Evolutionary conservation across 352 stramenopile species (phyloP).

Genomic region (Peronospora farinosa): DNA sequence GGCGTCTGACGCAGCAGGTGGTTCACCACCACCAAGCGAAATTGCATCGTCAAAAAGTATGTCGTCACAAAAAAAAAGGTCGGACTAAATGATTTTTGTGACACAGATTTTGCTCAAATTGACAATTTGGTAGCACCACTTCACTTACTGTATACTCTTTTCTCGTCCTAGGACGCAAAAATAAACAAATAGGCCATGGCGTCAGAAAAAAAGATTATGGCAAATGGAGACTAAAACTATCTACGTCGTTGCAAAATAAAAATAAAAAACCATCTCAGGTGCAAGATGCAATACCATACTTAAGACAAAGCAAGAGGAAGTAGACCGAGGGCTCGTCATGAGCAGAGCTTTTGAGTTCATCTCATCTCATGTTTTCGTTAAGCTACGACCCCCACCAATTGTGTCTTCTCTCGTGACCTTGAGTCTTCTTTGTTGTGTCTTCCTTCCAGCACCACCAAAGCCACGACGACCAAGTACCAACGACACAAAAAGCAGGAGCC

Average conservation of each 20-base stretch:
- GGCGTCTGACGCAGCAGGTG: constrained; percentile 10
- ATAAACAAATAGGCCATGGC: no score
- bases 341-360: constrained; percentile 38
- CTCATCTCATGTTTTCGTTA: constrained; percentile 57
- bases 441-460: constrained; percentile 22
- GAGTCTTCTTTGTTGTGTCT: constrained; percentile 26
- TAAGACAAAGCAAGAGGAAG: constrained; percentile 20
- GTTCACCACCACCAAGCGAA: constrained; percentile 20
- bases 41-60: constrained; percentile 29
- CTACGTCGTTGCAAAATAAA: constrained; percentile 24
- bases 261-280: constrained; percentile 19
- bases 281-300: constrained; percentile 9
- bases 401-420: constrained; percentile 32
- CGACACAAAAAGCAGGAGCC: constrained; percentile 32
- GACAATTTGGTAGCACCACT: no score
- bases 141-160: no score
- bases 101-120: neutral
- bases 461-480: constrained; percentile 27
- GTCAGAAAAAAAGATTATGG: no score
- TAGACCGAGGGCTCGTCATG: constrained; percentile 19
- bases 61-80: neutral
- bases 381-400: constrained; percentile 40
- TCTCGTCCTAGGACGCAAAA: no score
- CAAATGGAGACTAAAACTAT: no score
- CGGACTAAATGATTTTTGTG: neutral